Conservation (phyloP, 768 basidiomycete species). For the Agaricus blazei region DNA sequence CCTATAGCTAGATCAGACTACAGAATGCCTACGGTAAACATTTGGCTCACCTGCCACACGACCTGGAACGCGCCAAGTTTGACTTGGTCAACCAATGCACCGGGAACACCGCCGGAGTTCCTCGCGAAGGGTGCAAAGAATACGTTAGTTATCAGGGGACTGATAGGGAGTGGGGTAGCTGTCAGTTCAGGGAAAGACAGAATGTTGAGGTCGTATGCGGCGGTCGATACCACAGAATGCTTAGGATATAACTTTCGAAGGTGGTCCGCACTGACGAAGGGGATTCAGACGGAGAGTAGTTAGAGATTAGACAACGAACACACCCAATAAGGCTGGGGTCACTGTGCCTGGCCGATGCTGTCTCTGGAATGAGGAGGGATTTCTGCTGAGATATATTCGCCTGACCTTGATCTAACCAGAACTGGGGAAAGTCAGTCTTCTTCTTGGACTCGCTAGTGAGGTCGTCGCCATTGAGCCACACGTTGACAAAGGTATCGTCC, state of each 20-base stretch:
- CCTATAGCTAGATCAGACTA: conserved; percentile 17
- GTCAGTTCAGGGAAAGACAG: conserved; percentile 45
- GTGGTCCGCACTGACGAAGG: conserved; percentile 31
- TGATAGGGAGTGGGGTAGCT: conserved; percentile 40
- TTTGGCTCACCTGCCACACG: conserved; percentile 50
- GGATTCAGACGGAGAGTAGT: neutral
- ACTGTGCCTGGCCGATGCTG: conserved; percentile 50
- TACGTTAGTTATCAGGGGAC: conserved; percentile 44
- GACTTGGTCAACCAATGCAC: conserved; percentile 47
- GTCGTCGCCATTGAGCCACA: conserved; percentile 29
- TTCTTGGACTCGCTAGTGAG: neutral
- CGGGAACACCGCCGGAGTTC: conserved; percentile 35
- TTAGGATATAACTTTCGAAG: conserved; percentile 58
- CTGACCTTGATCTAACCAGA: conserved; percentile 3
- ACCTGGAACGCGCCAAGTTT: conserved; percentile 51
- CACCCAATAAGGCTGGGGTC: conserved; percentile 44
- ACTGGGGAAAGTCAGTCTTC: conserved; percentile 10
- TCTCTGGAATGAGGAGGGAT: neutral
- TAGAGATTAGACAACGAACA: conserved; percentile 7
- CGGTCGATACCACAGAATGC: conserved; percentile 52
- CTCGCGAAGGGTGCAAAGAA: conserved; percentile 46
- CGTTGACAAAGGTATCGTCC: conserved; percentile 41
- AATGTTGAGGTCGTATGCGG: conserved; percentile 40
- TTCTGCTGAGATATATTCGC: too few species aligned
- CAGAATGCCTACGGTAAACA: neutral